Conservation (phyloP, 2,329 filamentous ascomycete species). For the Bipolaris oryzae region DNA sequence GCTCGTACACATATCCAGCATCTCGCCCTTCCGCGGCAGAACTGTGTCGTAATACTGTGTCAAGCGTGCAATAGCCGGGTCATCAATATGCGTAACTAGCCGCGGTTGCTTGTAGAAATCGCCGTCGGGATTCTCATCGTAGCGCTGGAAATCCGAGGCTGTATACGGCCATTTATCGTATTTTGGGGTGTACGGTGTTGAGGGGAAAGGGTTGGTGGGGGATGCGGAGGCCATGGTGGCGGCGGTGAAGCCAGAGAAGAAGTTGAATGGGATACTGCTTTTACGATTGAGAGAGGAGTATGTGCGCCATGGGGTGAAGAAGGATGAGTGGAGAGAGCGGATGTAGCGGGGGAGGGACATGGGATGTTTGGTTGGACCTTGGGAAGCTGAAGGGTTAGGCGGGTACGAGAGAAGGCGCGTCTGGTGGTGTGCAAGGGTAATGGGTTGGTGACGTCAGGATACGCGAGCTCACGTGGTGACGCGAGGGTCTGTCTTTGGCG, state of each 20-base stretch:
- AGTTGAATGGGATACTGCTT: constrained; percentile 16
- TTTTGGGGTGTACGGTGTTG: constrained; percentile 22
- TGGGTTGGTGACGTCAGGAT: constrained; percentile 27
- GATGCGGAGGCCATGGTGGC: constrained; percentile 12
- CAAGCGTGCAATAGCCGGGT: constrained; percentile 54
- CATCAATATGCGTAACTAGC: constrained; percentile 62
- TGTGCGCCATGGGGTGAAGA: constrained; percentile 7
- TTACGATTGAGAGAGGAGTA: constrained; percentile 9
- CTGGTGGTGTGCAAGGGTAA: neutral
- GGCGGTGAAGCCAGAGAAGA: constrained; percentile 18
- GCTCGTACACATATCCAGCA: constrained; percentile 59
- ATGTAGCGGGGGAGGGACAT: constrained; percentile 14
- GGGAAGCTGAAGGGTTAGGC: neutral
- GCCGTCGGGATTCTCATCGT: constrained; percentile 45
- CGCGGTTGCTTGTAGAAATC: constrained; percentile 53
- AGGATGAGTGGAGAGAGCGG: neutral
- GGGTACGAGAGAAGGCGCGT: constrained; percentile 4
- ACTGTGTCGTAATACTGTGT: constrained; percentile 54
- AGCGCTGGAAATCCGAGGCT: constrained; percentile 46
- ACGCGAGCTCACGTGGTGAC: constrained; percentile 25
- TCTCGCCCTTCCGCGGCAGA: constrained; percentile 50
- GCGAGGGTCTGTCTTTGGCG: neutral
- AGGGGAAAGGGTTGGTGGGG: constrained; percentile 10
- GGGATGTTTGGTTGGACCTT: neutral
- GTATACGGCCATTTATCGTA: constrained; percentile 31